Base-by-base conservation (phyloP, 1,284 basidiomycete genomes). In the Pholiota adiposa region DNA sequence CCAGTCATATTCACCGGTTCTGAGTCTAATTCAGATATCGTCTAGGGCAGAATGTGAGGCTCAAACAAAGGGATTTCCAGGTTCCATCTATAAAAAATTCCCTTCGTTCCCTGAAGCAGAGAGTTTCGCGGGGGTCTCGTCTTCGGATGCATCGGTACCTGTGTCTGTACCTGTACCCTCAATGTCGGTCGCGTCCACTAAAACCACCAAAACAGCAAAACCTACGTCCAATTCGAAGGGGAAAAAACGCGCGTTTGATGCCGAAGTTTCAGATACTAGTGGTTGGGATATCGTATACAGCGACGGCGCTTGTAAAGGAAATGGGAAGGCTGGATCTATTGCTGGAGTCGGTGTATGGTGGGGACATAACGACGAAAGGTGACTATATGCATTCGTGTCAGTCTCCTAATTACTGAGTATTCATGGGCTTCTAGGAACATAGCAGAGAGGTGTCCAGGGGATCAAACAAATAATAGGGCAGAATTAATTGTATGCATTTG, bases 391-490 rank as follows among this genome's bases (percentile, higher is more conserved):
- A 29, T 52, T 18, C 7, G 6, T 25, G 36, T 11, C 29, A 5
- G 29, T 31, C 29, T 31, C 7, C 43, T 25, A 23, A 41, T 19
- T 2, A 27, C 25, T 43, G 3, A 16, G 33, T 59, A 53, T 27
- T 41, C 31, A 51, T 44, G 16, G 46, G 4, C 33, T 48, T 18
- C 27, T 57, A 92, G 93, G 52, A 94, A 93, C 68, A 72, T 94
- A 2, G 81, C 87, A 0, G 89, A 93, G 66, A 79, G 93, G 19
- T 90, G 93, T 65, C 90, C 92, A 1, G 94, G 94, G 1, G 77
- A 75, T 48, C 94, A 96, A 70, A 96, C 93, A 0, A 96, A 96
- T 70, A 96, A 96, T 63, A 81, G 92, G 12, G 94, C 92, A 2
- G 94, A 96, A 71, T 79, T 96, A 27, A 87, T 92, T 64, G 93